Evolutionary conservation across 2,329 filamentous ascomycete genomes (phyloP), one percentile per base, ranked within the genome.

Genomic region (Penicillium sumatraense): DNA sequence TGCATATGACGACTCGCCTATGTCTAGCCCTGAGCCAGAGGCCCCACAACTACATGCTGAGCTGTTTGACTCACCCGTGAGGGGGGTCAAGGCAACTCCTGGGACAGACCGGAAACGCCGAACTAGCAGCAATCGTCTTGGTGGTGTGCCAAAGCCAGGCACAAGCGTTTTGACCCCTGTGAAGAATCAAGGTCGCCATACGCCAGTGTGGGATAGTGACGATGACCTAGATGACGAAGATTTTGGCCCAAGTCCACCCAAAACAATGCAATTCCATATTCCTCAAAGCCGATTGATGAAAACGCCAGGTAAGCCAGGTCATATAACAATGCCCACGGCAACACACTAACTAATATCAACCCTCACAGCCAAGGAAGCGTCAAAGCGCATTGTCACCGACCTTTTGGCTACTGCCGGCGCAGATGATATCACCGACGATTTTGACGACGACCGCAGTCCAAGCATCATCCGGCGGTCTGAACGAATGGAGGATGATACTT

Each of bases 21-120:
- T 85, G 70, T 91, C 88, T 36, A 91, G 88, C 13, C 89, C 95
- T 0, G 89, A 91, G 56, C 87, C 89, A 61, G 87, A 89, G 18
- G 89, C 89, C 9, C 93, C 93, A 0, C 89, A 92, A 69, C 80
- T 98, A 36, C 88, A 92, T 57, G 88, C 89, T 45, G 93, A 96
- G 60, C 86, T 93, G 7, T 97, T 97, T 75, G 86, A 88, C 72
- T 92, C 89, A 1, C 90, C 91, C 0, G 75, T 87, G 51, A 83
- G 82, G 53, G 63, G 63, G 10, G 41, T 62, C 2, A 54, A 62
- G 26, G 53, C 50, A 46, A 75, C 68, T 54, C 74, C 61, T 68
- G 76, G 54, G 67, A 75, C 65, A 68, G 76, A 46, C 72, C 76
- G 68, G 74, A 79, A 64, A 69, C 78, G 51, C 5, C 76, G 76